Evolutionary conservation across 2,329 filamentous ascomycete genomes (phyloP).

Genomic region (Diaporthe vexans): DNA sequence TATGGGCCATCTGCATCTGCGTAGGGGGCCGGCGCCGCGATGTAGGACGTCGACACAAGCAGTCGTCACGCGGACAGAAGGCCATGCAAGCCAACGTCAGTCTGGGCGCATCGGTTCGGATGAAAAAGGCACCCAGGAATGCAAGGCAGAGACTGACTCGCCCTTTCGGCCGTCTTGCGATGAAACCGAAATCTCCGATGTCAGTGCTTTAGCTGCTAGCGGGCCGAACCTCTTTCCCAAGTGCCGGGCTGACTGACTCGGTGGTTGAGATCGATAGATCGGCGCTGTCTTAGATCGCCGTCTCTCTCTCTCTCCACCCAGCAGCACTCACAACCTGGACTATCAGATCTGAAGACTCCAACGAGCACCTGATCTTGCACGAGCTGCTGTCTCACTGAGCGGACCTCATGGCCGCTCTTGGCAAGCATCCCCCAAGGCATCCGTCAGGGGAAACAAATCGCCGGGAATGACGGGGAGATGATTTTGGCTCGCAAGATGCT

Average conservation of each 20-base stretch:
- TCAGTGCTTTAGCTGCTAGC: constrained; percentile 31
- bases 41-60: constrained; percentile 20
- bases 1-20: too few relatives aligned
- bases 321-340: not conserved
- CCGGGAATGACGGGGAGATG: not conserved
- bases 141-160: constrained; percentile 25
- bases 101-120: constrained; percentile 10
- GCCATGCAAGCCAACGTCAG: constrained; percentile 10
- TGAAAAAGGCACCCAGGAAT: not conserved
- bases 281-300: constrained; percentile 24
- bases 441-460: too few relatives aligned
- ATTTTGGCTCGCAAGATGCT: not conserved
- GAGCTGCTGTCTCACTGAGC: not conserved
- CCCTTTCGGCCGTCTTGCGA: constrained; percentile 5
- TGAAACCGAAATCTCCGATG: constrained; percentile 29
- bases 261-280: constrained; percentile 16
- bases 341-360: not conserved
- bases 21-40: not conserved
- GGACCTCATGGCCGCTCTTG: not conserved
- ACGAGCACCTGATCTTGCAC: not conserved
- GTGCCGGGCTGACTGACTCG: constrained; percentile 23
- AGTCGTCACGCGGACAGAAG: constrained; percentile 10
- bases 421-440: not conserved
- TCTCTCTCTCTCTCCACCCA: not conserved
- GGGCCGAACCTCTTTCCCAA: constrained; percentile 31